Percentiles rank a stretch among this genome's conserved stretches.
Evolutionary conservation across 345 rosid species (phyloP).

Genomic region (Xanthoceras sorbifolium): DNA sequence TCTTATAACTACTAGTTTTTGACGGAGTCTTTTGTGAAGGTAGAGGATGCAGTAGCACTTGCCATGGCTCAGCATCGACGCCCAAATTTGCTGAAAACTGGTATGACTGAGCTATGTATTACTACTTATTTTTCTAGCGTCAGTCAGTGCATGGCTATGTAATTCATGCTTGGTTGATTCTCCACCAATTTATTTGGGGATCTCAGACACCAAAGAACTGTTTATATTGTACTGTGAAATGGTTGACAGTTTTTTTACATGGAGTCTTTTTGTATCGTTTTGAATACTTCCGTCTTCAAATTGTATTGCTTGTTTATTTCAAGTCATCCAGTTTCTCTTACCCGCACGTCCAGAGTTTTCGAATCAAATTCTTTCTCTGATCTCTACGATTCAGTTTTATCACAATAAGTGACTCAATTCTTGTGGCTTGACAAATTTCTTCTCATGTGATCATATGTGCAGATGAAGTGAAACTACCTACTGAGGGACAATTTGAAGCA

Average conservation of each 20-base stretch:
- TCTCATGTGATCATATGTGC: constrained; percentile 18
- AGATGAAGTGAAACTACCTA: constrained; percentile 68
- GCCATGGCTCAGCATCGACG: constrained; percentile 77
- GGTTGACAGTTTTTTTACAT: no score
- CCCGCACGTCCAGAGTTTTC: not conserved
- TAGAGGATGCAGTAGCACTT: constrained; percentile 74
- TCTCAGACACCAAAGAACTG: not conserved
- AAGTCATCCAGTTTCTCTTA: not conserved
- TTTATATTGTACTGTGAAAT: no score
- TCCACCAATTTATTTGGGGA: not conserved
- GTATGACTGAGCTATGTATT: constrained; percentile 30
- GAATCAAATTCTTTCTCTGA: not conserved
- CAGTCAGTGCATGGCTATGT: not conserved
- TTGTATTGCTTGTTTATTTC: not conserved
- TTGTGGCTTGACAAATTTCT: constrained; percentile 15
- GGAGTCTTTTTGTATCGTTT: no score
- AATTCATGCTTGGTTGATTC: constrained; percentile 1
- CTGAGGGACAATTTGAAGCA: constrained; percentile 70
- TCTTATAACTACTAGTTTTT: constrained; percentile 10
- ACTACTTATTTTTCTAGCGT: not conserved
- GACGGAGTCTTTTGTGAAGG: constrained; percentile 32
- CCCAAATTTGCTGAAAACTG: constrained; percentile 38
- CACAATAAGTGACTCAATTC: not conserved
- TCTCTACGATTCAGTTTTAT: not conserved
- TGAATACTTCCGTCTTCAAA: no score